Base-by-base conservation (phyloP, 805 yeast genomes). In the Metschnikowia sp. region DNA sequence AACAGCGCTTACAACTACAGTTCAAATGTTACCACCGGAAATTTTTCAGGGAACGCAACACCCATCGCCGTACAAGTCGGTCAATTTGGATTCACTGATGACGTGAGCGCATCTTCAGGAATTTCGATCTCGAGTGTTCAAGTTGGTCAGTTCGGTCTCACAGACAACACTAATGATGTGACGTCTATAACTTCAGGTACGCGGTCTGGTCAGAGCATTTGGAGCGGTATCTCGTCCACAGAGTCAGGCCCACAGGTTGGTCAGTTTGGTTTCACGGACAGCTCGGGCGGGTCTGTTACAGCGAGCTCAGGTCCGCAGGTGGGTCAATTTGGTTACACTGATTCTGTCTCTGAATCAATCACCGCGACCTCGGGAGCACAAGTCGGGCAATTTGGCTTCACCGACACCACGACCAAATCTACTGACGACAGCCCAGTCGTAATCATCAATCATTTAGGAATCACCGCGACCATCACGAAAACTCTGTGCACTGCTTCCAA, bases 341-440 rank as follows among this genome's bases (percentile, higher is more conserved):
- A 26, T 1, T 11, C 39, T 11, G 2, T 19, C 4, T 28, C 33
- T 9, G 39, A 10, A 10, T 8, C 22, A 11, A 22, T 13, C 15
- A 10, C 30, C 30, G 2, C 36, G 5, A 40, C 31, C 1, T 12
- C 29, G 8, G 36, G 10, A 9, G 39, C n/a, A 10, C 15, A 41
- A 12, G 28, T 41, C 8, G 44, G 39, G 15, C 44, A 41, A 33
- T 41, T 41, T 34, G 44, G 39, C 8, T 34, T 41, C 30, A 41
- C 44, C 10, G 38, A 34, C 32, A 41, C 44, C 10, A n/a, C 12
- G 26, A 22, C 26, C 3, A 15, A 15, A 22, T 5, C 26, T 22
- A 22, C 26, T 1, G 26, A 22, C 26, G 26, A 22, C 26, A 22
- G 26, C 26, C 26, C 26, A 22, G 26, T 22, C 26, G 26, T 22